A percentile compares a stretch with the other conserved stretches of the same genome.
Conservation (phyloP, 495 filamentous ascomycete genomes). For the Penicillium herquei region DNA sequence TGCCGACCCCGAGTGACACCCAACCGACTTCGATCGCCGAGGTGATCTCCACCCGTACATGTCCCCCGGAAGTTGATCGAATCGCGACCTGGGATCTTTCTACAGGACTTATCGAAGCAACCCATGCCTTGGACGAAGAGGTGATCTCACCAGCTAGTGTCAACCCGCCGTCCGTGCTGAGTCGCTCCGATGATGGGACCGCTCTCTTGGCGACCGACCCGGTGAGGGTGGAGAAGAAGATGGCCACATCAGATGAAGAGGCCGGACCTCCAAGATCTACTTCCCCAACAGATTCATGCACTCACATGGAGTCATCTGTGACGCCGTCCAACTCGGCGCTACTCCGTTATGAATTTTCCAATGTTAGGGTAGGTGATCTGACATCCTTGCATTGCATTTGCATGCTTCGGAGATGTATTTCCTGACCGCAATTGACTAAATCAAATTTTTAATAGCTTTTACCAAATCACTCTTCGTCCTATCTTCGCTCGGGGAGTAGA, state of each 20-base stretch:
- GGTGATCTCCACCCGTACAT: constrained; percentile 52
- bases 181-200: constrained; percentile 34
- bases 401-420: background rate
- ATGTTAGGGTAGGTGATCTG: constrained; percentile 52
- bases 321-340: constrained; percentile 40
- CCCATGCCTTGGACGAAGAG: constrained; percentile 26
- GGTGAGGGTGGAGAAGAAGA: constrained; percentile 31
- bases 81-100: constrained; percentile 34
- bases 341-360: constrained; percentile 65
- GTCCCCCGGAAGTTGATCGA: constrained; percentile 56
- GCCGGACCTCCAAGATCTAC: constrained; percentile 32
- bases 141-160: constrained; percentile 27
- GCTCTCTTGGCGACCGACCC: constrained; percentile 27
- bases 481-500: constrained; percentile 80
- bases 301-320: constrained; percentile 27
- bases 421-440: constrained; percentile 10
- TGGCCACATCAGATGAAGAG: constrained; percentile 37
- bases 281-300: constrained; percentile 31
- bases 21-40: constrained; percentile 47
- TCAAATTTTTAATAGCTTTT: constrained; percentile 29
- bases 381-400: background rate
- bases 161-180: constrained; percentile 30
- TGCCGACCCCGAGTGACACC: constrained; percentile 60
- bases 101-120: constrained; percentile 20
- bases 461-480: constrained; percentile 68